Evolutionary conservation across 225 moss, liverwort and hornwort species (phyloP), one percentile per base, ranked within the genome.

Genomic region (Lunularia cruciata): DNA sequence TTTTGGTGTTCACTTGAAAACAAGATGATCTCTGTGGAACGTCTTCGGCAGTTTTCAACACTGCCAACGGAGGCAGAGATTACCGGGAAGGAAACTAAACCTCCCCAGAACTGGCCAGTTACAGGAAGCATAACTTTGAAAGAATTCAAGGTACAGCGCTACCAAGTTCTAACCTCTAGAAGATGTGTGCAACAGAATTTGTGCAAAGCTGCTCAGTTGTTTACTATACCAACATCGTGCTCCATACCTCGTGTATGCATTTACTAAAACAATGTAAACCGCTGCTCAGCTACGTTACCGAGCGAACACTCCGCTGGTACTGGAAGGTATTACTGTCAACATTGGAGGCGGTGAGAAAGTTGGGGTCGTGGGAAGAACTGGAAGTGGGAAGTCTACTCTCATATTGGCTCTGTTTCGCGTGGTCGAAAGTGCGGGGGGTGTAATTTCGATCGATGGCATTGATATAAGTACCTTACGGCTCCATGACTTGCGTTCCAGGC

Each of bases 331-430:
- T 52, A 77, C 76, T 10, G 54, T 94, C 20, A 77, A 76, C 43
- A 84, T 94, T 58, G 47, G 49, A 31, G 94, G 89, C 20, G 94
- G 94, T 55, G 69, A 86, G 59, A 94, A 87, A 78, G 86, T 94
- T 69, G 94, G 94, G 65, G 83, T 94, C n/a, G 94, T 94, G 15
- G 94, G 94, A 27, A 74, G 94, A 70, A 94, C 94, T 45, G 93
- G 93, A 38, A 87, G 86, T 33, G 93, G 93, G 68, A 94, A 91
- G 66, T 86, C 89, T 19, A 94, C 89, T 30, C 79, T 91, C 32
- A 89, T 94, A 22, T 76, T 84, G 33, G 91, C 89, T 25, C 79
- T 94, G 51, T 91, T 94, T 59, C 89, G 94, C 45, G 55, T 94
- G 20, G 86, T 89, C 43, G 94, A 94, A 77, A 82, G 86, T 60